Evolutionary conservation across 108 stramenopile species (phyloP), one percentile per base, ranked within the genome.

Genomic region (Cyclotella baltica): DNA sequence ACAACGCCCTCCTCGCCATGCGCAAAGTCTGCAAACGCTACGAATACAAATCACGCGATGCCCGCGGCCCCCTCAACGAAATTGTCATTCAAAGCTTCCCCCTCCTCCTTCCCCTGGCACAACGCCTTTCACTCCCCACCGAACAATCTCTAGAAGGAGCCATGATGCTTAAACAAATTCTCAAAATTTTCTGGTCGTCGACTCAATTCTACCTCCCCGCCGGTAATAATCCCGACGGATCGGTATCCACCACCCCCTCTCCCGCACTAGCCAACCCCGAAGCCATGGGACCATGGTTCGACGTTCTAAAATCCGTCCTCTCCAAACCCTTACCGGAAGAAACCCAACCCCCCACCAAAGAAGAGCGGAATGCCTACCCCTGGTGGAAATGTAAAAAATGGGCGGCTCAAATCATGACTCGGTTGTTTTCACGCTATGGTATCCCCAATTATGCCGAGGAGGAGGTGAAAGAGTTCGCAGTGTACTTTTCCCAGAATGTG

Each of bases 371-470:
- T 72, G 83, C 86, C 18, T 98, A 95, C 96, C 96, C 97, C 0
- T 97, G 96, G 96, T 99, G 98, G 98, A 99, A 99, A 80, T 92
- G 94, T 3, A 99, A 99, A 83, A 99, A 99, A 86, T 98, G 98
- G 98, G 83, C 96, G 8, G 92, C 90, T 8, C 98, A 96, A 76
- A 96, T 98, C 58, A 95, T 96, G 91, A 89, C 90, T 36, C 86
- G 97, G 1, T 82, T 98, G 46, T 96, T 98, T 73, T 92, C 93
- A 15, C 90, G 98, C 3, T 99, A 99, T 78, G 98, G 97, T 23
- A 96, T 97, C 73, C 96, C 97, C 5, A 86, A 86, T 53, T 97
- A 98, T 70, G 96, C 96, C 10, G 92, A 92, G 68, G 92, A 92
- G 25, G 88, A 88, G 50, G 88, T 90, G 29, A 93, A 97, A 66